Evolutionary conservation across 495 filamentous ascomycete species (phyloP), one percentile per base, ranked within the genome.

Genomic region (Penicillium canariense): DNA sequence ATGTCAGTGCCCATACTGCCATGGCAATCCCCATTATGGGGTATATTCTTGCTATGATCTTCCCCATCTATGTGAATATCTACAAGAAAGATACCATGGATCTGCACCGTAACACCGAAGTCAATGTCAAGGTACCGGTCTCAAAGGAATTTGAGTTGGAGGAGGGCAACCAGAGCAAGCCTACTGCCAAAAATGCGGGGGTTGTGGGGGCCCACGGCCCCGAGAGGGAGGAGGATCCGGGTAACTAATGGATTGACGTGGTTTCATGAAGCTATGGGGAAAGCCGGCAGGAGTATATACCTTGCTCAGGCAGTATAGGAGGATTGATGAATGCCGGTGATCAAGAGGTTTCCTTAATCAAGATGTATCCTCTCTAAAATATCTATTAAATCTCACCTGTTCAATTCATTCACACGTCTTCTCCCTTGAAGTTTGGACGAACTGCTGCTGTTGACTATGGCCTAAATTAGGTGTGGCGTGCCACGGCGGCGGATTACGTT

Each of bases 1-100:
- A 55, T 1, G 35, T 45, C 12, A 55, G 58, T 25, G 53, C 59
- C 10, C 68, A 72, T 15, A 70, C 76, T 27, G 68, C 68, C 10
- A 75, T 77, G 63, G 64, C 73, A 14, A 76, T 82, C 27, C 72
- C 72, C 4, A 55, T 74, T 52, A 58, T 53, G 26, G 73, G 73
- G 18, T 77, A 71, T 54, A 56, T 73, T 3, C 56, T 74, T 18
- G 72, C 73, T 4, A 73, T 74, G 71, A 63, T 66, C 38, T 78
- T 78, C 54, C 75, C 77, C 0, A 65, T 79, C 44, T 78, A 79
- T 47, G 61, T 78, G 27, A 79, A 79, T 53, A 44, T 79, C 10
- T 78, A 56, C 54, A 77, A 77, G 43, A 67, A 55, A 15, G 74
- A 79, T 35, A 58, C 62, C 49, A 68, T 78, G 66, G 77, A 80